Evolutionary conservation across 441 rosid genomes (phyloP), one percentile per base, ranked within the genome.

Genomic region (Jatropha podagrica): DNA sequence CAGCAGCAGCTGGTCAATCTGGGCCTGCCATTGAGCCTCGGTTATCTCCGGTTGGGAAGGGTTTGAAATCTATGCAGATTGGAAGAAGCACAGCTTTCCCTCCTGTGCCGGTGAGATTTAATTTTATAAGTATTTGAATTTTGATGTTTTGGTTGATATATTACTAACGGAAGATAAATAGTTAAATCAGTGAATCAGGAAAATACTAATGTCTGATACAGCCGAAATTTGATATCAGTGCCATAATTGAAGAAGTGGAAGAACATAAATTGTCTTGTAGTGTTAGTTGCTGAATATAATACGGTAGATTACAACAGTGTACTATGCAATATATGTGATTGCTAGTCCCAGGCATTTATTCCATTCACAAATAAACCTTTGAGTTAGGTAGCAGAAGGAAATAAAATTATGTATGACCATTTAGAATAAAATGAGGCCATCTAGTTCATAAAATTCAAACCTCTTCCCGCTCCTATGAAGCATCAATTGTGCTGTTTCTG

Each of bases 21-120:
- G 58, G 80, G 2, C 78, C 65, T 8, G 66, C 79, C 10, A 72
- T 38, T 37, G 76, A 72, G 17, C 85, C 92, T 13, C 76, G 81
- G 65, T 75, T 81, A 72, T 94, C 94, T 65, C 93, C 91, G 0
- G 86, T 68, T 69, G 88, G 79, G 0, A 90, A 85, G 81, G 81
- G 76, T 59, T 83, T 65, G 2, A 93, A 87, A 42, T 81, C 93
- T 17, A 59, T 76, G 59, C 86, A 83, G 65, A 60, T 69, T 48
- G 86, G 81, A 62, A 79, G 81, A 74, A 87, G 72, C 81, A 69
- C 86, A 38, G 55, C 69, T 13, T 69, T 83, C 74, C 89, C 88
- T 54, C 56, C 88, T 6, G 69, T 93, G 69, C 84, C 88, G 55
- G 95, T 93, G 68, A 83, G 91, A 81, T 68, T 10, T 44, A 17